Base-by-base conservation (phyloP, 148 eudicot genomes). In the Camellia granthamiana region DNA sequence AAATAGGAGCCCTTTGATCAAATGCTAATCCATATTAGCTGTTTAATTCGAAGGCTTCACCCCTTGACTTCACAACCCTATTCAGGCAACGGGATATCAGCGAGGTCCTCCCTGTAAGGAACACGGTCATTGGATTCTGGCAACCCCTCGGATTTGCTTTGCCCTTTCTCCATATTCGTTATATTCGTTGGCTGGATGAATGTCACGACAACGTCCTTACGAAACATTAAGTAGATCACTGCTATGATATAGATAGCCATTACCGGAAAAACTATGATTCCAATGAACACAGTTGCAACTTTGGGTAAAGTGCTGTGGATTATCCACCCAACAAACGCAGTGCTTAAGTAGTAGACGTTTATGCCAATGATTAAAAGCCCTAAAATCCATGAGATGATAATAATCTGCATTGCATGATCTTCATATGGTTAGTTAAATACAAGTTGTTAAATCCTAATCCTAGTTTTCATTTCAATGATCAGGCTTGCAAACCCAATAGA, bases 221-320 rank as follows among this genome's bases (percentile, higher is more conserved):
- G 87, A 19, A 92, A 86, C 86, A 86, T 90, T 11, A 96, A 92
- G 76, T 96, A 96, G 44, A 93, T 74, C 3, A 96, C 82, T 0
- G 98, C 77, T 12, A 85, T 0, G 0, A 93, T 47, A 62, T 96
- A 96, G 42, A 93, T 19, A 1, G 79, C 97, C 92, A 96, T 92
- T 2, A 93, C n/a, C 0, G 98, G 98, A 55, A 96, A 96, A 7
- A 96, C 99, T 49, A 85, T 8, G 52, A 96, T 86, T 18, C 95
- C 98, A 0, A 92, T 77, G 16, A 92, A 88, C 64, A 96, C 89
- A 52, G 90, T 96, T 41, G 86, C 98, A 1, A 87, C 88, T 82
- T 87, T 96, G 1, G 92, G 94, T 54, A 93, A 78, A 75, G 19
- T 81, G 79, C 83, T 93, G 83, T 90, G 90, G 6, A 91, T 83